Conservation (phyloP, 164 flowering plant genomes). For the Platanus orientalis region DNA sequence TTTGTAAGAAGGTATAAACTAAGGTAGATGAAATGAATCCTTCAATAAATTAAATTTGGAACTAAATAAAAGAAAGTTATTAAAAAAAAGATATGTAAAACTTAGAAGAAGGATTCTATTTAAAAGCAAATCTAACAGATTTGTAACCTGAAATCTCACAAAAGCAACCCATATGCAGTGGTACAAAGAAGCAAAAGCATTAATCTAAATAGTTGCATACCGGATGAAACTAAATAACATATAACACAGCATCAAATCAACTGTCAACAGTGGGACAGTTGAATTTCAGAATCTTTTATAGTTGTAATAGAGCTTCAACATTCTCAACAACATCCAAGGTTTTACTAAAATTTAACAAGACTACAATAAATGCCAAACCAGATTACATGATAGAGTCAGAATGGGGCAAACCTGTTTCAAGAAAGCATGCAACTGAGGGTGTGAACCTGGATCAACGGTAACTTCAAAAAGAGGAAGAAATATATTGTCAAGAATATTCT, state of each 20-base stretch:
- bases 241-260: neutral
- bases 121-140: too few species aligned
- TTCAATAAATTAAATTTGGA: too few species aligned
- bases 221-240: neutral
- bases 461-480: conserved; percentile 96
- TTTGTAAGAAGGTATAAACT: too few species aligned
- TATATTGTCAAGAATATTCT: conserved; percentile 93
- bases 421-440: conserved; percentile 93
- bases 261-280: neutral
- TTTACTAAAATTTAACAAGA: neutral
- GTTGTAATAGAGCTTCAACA: neutral
- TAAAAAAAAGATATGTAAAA: too few species aligned
- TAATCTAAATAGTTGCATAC: neutral
- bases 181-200: neutral
- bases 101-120: too few species aligned
- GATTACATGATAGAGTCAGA: neutral
- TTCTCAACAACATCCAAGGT: neutral
- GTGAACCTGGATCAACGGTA: conserved; percentile 93
- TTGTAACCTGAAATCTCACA: too few species aligned
- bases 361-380: neutral
- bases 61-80: too few species aligned
- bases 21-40: too few species aligned
- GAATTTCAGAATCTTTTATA: neutral
- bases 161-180: neutral
- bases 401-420: conserved; percentile 64